A percentile compares a stretch with the other conserved stretches of the same genome.
These are phyloP conservation scores for Suillus cothurnatus DNA, from an alignment of 768 basidiomycete genomes.

Conservation along the genomic window DNA sequence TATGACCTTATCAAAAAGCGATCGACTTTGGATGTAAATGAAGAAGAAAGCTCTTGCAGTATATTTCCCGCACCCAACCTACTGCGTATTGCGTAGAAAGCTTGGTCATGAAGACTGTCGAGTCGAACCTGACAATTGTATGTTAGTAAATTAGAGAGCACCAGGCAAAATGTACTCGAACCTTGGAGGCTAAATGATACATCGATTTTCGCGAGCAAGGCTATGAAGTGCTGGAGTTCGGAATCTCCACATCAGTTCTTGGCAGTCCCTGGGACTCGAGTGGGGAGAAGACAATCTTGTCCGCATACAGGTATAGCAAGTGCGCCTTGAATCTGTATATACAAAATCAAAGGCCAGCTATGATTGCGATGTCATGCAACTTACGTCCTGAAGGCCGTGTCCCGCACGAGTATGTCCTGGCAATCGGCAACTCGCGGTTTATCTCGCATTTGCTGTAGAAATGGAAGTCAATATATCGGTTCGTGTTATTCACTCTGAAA, in stretches of 20 bases:
- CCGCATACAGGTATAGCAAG: constrained; percentile 44
- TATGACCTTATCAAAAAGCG: not conserved
- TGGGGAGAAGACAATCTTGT: too few species aligned
- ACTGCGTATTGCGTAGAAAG: constrained; percentile 19
- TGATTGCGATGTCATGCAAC: not conserved
- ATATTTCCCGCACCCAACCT: constrained; percentile 25
- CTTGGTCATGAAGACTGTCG: constrained; percentile 17
- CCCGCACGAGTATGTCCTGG: constrained; percentile 25
- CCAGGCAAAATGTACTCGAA: constrained; percentile 4
- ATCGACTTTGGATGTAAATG: constrained; percentile 22
- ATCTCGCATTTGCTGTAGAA: not conserved
- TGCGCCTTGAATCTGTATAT: constrained; percentile 38
- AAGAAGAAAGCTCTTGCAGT: constrained; percentile 22
- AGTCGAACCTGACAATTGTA: constrained; percentile 22
- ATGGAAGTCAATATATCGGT: not conserved
- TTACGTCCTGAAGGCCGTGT: constrained; percentile 32
- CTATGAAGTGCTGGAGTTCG: constrained; percentile 1
- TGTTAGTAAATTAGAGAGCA: not conserved
- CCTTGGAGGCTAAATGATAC: constrained; percentile 43
- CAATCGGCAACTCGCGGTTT: constrained; percentile 16
- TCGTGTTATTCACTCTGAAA: not conserved
- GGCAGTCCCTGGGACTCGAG: constrained; percentile 25
- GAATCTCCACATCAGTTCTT: not conserved
- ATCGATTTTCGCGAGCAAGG: constrained; percentile 46
- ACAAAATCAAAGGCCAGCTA: not conserved